Conservation (phyloP, 2,329 filamentous ascomycete species). For the Aureobasidium sp. region DNA sequence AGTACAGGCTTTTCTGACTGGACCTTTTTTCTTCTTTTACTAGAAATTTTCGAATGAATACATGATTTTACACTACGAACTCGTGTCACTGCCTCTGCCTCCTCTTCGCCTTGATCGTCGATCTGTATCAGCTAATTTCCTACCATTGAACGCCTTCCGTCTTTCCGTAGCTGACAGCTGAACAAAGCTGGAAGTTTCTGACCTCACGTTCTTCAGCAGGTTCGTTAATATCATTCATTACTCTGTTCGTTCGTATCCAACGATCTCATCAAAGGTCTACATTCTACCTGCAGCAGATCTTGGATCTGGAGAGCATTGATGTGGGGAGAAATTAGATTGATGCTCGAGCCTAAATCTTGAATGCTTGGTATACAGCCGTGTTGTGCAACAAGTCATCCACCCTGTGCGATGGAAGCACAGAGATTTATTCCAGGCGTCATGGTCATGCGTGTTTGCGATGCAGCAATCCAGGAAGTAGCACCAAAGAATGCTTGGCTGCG, state of each 20-base stretch:
- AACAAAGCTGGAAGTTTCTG: too few species aligned
- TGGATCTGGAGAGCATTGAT: not conserved
- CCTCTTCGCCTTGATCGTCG: not conserved
- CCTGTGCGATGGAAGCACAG: not conserved
- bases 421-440: not conserved
- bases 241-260: not conserved
- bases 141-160: not conserved
- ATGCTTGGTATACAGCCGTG: not conserved
- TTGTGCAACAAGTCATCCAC: not conserved
- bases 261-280: not conserved
- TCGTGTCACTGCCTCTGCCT: not conserved
- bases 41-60: not conserved
- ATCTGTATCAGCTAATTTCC: not conserved
- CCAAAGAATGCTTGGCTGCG: constrained; percentile 4
- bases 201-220: not conserved
- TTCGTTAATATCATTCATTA: not conserved
- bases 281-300: not conserved
- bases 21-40: constrained; percentile 8
- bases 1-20: not conserved
- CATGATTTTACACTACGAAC: not conserved
- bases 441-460: constrained; percentile 4
- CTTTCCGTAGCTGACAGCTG: not conserved
- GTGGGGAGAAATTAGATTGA: not conserved
- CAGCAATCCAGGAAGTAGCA: constrained; percentile 6
- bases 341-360: not conserved